A percentile compares a stretch with the other conserved stretches of the same genome.
Conservation (phyloP, 2,329 filamentous ascomycete species). For the Pestalotiopsis sp. region DNA sequence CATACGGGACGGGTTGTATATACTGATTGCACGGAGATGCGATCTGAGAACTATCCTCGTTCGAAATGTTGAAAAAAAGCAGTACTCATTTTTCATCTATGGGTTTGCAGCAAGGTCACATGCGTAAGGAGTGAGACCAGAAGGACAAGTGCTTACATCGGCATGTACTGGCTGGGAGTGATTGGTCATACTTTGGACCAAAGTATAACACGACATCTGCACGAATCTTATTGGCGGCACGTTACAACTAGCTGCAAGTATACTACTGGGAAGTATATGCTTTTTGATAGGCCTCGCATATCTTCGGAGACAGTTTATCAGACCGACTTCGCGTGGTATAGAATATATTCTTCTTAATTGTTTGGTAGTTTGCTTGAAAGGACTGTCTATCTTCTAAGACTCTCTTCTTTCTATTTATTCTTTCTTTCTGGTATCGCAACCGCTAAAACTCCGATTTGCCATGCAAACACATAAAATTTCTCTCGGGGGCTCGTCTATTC, state of each 20-base stretch:
- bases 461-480: constrained; percentile 12
- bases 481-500: background rate
- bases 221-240: no score
- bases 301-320: background rate
- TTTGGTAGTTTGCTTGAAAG: background rate
- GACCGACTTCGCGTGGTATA: background rate
- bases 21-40: background rate
- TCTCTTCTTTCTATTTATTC: background rate
- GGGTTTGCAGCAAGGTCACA: no score
- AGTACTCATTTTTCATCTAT: background rate
- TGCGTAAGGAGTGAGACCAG: no score
- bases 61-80: background rate
- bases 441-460: background rate
- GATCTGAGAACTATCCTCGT: background rate
- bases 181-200: no score
- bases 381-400: background rate
- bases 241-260: no score
- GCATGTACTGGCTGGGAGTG: no score
- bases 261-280: no score
- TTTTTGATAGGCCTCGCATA: background rate
- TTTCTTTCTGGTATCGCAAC: background rate
- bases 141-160: no score
- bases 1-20: background rate
- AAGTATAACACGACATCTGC: no score
- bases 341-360: background rate